Evolutionary conservation across 805 yeast genomes (phyloP).

Genomic region (Tetrapisispora namnaoensis): DNA sequence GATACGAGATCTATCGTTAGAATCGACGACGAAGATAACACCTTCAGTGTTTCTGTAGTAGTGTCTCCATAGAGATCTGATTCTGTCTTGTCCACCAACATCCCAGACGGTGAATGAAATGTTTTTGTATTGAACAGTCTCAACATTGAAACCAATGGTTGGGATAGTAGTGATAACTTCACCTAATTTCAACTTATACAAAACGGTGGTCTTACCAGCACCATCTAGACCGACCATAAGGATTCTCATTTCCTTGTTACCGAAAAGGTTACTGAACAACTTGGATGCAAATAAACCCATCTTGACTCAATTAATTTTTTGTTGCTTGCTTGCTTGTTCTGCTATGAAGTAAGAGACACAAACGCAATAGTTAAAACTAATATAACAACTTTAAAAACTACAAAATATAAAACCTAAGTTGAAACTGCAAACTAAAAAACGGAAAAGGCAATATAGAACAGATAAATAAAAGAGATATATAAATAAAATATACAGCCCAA

Average conservation of each 20-base stretch:
- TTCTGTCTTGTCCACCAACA: slow-evolving; percentile 99
- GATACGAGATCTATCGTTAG: slow-evolving; percentile 96
- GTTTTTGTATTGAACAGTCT: slow-evolving; percentile 94
- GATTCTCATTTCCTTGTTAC: slow-evolving; percentile 97
- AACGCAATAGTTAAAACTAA: neutral
- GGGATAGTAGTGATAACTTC: slow-evolving; percentile 95
- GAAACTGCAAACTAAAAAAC: too few species aligned
- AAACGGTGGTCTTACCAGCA: slow-evolving; percentile 96
- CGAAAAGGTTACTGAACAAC: slow-evolving; percentile 90
- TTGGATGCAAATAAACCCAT: slow-evolving; percentile 97
- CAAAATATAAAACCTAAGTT: too few species aligned
- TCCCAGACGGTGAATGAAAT: slow-evolving; percentile 97
- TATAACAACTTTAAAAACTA: too few species aligned
- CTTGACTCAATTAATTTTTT: slow-evolving; percentile 14
- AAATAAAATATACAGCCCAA: too few species aligned
- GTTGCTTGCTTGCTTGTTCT: neutral
- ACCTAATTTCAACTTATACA: slow-evolving; percentile 89
- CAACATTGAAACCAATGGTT: slow-evolving; percentile 95
- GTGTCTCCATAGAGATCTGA: slow-evolving; percentile 98
- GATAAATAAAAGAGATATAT: too few species aligned
- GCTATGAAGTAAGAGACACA: neutral
- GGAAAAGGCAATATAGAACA: too few species aligned
- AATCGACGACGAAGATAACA: slow-evolving; percentile 94
- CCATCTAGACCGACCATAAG: slow-evolving; percentile 98
- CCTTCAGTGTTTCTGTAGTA: slow-evolving; percentile 98